These are phyloP conservation scores for Rhododendron simsii DNA, from an alignment of 148 eudicot genomes.

Conservation along the genomic window DNA sequence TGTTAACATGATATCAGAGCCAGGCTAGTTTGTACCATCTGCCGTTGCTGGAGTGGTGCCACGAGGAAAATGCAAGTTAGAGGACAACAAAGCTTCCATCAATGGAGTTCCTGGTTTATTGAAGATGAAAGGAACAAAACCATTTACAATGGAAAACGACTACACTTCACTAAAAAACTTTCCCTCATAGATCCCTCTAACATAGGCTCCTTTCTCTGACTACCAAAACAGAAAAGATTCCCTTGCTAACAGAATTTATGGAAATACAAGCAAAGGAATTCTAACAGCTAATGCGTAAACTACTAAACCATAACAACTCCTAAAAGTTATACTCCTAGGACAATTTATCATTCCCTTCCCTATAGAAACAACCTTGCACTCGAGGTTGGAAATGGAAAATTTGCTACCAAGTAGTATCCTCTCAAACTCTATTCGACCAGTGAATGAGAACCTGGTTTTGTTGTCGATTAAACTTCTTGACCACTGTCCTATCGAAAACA, in stretches of 20 bases:
- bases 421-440: not conserved
- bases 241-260: not conserved
- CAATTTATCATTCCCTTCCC: not conserved
- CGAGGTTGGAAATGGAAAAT: not conserved
- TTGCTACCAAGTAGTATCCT: not conserved
- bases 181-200: not conserved
- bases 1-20: not conserved
- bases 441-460: not conserved
- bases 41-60: not conserved
- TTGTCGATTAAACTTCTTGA: not conserved
- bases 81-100: not conserved
- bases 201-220: not conserved
- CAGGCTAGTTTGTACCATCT: not conserved
- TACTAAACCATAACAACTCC: not conserved
- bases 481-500: not conserved
- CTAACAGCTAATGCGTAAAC: not conserved
- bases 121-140: not conserved
- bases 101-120: not conserved
- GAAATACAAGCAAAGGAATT: not conserved
- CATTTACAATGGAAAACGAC: not conserved
- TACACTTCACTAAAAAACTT: not conserved
- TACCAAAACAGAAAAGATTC: not conserved
- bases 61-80: not conserved
- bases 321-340: not conserved
- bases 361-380: not conserved